These are phyloP conservation scores for Lunularia cruciata DNA, from an alignment of 225 moss, liverwort and hornwort species.

Conservation along the genomic window DNA sequence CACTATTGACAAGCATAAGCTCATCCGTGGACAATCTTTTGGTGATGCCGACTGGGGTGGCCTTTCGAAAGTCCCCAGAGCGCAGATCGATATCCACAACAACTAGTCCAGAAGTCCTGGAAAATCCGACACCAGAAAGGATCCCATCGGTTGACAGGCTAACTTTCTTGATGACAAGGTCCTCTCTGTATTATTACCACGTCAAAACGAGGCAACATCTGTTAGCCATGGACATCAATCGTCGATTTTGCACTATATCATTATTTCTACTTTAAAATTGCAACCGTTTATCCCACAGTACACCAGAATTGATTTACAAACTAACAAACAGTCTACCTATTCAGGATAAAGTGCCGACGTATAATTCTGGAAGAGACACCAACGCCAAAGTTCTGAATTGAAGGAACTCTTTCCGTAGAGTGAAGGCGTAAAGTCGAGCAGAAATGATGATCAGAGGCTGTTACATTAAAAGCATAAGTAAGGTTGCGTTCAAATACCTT, in stretches of 20 bases:
- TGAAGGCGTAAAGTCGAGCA: too few relatives aligned
- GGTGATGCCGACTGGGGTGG: constrained; percentile 50
- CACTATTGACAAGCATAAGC: constrained; percentile 53
- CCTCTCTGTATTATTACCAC: constrained; percentile 30
- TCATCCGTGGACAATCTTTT: constrained; percentile 53
- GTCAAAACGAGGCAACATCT: background rate
- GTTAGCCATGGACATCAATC: too few relatives aligned
- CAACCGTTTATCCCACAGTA: too few relatives aligned
- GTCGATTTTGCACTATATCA: too few relatives aligned
- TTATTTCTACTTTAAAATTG: too few relatives aligned
- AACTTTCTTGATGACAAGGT: constrained; percentile 31
- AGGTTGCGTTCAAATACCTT: constrained; percentile 49
- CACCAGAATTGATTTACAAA: background rate
- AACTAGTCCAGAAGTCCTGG: constrained; percentile 60
- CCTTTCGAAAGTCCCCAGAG: constrained; percentile 59
- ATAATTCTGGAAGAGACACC: background rate
- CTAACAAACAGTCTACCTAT: background rate
- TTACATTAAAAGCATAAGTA: too few relatives aligned
- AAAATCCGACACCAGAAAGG: constrained; percentile 76
- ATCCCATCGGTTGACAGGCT: constrained; percentile 47
- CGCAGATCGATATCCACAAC: constrained; percentile 68
- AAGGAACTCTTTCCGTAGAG: background rate
- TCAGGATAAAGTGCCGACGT: background rate
- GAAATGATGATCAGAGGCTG: too few relatives aligned
- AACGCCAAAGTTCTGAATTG: background rate